Percentiles rank a stretch among this genome's conserved stretches.
These are phyloP conservation scores for Conoideocrella luteorostrata DNA, from an alignment of 2,329 filamentous ascomycete genomes.

Conservation along the genomic window DNA sequence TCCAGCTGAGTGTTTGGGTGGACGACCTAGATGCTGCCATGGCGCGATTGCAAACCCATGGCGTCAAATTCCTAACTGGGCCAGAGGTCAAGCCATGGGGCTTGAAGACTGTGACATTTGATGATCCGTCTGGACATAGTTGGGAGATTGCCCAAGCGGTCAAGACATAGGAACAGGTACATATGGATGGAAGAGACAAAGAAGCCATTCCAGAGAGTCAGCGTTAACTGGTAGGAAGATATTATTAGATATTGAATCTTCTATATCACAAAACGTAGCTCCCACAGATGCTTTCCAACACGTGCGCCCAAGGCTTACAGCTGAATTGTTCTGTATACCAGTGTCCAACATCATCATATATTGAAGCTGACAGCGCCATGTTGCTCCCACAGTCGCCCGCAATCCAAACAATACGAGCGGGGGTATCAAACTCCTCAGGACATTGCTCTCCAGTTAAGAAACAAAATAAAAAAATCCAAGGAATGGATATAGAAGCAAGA, in stretches of 20 bases:
- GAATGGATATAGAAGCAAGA: not conserved
- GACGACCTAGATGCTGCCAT: constrained; percentile 11
- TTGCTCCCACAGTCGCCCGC: not conserved
- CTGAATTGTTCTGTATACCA: no score
- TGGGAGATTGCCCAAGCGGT: constrained; percentile 5
- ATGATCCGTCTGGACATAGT: constrained; percentile 11
- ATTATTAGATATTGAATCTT: no score
- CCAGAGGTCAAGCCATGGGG: constrained; percentile 12
- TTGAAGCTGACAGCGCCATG: no score
- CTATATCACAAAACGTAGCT: no score
- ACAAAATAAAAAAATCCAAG: not conserved
- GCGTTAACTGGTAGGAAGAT: no score
- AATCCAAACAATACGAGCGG: not conserved
- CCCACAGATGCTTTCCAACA: no score
- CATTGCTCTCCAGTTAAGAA: not conserved
- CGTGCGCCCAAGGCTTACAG: no score
- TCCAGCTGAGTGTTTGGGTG: constrained; percentile 11
- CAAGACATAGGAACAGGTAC: not conserved
- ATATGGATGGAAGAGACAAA: no score
- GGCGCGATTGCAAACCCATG: constrained; percentile 4
- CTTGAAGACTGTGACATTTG: constrained; percentile 10
- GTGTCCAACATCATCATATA: not conserved
- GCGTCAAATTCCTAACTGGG: constrained; percentile 9
- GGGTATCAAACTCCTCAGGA: no score
- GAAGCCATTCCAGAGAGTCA: no score